Base-by-base conservation (phyloP, 2,329 filamentous ascomycete species). In the Penicillium sp. region DNA sequence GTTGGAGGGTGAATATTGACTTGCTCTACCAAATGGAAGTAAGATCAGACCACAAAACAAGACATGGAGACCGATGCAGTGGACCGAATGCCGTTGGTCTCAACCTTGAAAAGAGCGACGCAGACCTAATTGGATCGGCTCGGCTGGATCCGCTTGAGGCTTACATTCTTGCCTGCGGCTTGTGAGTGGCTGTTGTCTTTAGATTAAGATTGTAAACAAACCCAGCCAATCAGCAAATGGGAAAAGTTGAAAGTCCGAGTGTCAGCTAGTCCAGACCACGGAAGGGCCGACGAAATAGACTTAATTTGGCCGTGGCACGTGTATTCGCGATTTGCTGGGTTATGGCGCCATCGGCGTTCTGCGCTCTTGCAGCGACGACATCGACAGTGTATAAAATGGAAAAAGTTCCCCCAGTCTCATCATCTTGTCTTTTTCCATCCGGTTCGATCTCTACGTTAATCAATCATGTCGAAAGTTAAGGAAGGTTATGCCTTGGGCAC, bases 321-420 rank as follows among this genome's bases (percentile, higher is more conserved):
- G 24, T 36, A 46, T 18, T 61, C 60, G 60, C 49, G 56, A 62
- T 60, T 52, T 18, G 24, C 22, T 55, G 56, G 42, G 59, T 59
- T 62, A 62, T 62, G 45, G 56, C 58, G 58, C 52, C 49, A 59
- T 62, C 16, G 36, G 5, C 29, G n/a, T n/a, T 34, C 5, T 46
- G 4, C 27, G 45, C 42, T 32, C 18, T 49, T 31, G 34, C 8
- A 16, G 11, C 11, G 34, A 34, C 7, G 18, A 29, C 8, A 7
- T 27, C 11, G 24, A 8, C n/a, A 40, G 40, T 31, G 34, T 27
- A 36, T 45, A 48, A 36, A 24, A 46, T 27, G 7, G 4, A 14
- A n/a, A 11, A 44, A 31, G 43, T 29, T 14, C 39, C 34, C 21
- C 8, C 2, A 51, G 34, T 43, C 31, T 27, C 27, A 22, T 42